Evolutionary conservation across 495 filamentous ascomycete species (phyloP), one percentile per base, ranked within the genome.

Genomic region (Cercophora newfieldiana): DNA sequence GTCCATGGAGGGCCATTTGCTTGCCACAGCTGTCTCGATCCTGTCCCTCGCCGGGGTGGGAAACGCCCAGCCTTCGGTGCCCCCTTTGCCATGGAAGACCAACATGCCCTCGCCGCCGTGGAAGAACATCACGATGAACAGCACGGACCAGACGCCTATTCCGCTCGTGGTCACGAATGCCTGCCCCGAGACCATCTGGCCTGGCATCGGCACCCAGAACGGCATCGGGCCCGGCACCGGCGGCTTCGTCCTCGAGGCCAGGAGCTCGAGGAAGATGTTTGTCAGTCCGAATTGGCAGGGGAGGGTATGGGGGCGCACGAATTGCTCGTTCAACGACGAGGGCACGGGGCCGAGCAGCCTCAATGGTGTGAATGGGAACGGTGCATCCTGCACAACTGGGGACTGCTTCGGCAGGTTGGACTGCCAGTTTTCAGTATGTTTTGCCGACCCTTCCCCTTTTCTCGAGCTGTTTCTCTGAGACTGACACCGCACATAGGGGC

Each of bases 221-320:
- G 91, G 91, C 25, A 85, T 81, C 21, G 85, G 85, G 0, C 89
- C 90, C 0, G 75, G 76, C 2, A 76, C 76, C 16, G 83, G 83
- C 21, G 91, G 91, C 22, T 94, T 92, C 68, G 78, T 85, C 68
- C 82, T 92, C 30, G 65, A 70, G 1, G 70, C 87, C 22, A 82
- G 84, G 26, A 68, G 78, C 14, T 83, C 77, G 26, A 81, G 61
- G 58, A 77, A 77, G 50, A 74, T 90, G 51, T 85, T 76, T 21
- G 88, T 94, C 51, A 81, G 82, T 57, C 78, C 79, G 24, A 85
- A 90, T 68, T 94, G 91, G 91, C 86, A 90, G 67, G 91, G 91
- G 5, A 85, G 91, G 48, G 79, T 94, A 16, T 94, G 91, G 91
- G 91, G 88, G 21, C 79, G 91, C 58, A 93, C 91, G 24, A 94